phyloP scores from a whole-genome alignment of 2,329 filamentous ascomycete genomes.

The Xylaria sp. region DNA sequence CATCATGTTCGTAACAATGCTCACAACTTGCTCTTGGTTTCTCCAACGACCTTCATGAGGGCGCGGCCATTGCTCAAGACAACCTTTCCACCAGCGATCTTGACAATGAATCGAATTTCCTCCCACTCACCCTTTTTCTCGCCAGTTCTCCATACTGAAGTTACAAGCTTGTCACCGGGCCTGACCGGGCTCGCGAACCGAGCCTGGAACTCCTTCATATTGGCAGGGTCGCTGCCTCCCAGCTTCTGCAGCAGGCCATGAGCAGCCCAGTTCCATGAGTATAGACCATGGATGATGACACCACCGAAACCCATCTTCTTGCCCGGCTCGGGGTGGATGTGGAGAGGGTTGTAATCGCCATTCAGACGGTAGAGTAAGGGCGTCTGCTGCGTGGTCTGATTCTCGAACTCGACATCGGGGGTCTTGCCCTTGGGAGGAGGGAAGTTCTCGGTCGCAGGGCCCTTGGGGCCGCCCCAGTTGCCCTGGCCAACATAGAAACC shows the following conservation, averaged over 20 bases:
- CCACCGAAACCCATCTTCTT: constrained; percentile 92
- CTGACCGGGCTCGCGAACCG: constrained; percentile 86
- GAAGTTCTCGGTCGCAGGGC: constrained; percentile 80
- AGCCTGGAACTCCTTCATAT: constrained; percentile 88
- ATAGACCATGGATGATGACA: constrained; percentile 88
- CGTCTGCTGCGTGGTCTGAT: constrained; percentile 77
- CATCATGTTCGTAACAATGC: constrained; percentile 16
- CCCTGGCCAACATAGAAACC: constrained; percentile 84
- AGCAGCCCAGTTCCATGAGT: constrained; percentile 82
- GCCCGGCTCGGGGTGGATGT: constrained; percentile 86
- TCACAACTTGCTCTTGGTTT: constrained; percentile 71
- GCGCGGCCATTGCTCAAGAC: constrained; percentile 89
- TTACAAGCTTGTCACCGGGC: constrained; percentile 83
- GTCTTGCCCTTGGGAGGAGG: constrained; percentile 76
- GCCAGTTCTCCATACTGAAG: constrained; percentile 83
- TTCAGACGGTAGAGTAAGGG: constrained; percentile 85
- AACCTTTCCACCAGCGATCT: constrained; percentile 82
- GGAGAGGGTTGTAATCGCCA: constrained; percentile 93
- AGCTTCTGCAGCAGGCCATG: constrained; percentile 78
- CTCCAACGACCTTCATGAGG: constrained; percentile 72
- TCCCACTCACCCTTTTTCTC: constrained; percentile 75
- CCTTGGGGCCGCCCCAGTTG: constrained; percentile 89
- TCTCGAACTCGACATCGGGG: constrained; percentile 75
- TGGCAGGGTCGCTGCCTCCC: constrained; percentile 80
- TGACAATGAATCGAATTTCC: constrained; percentile 83